phyloP scores from a whole-genome alignment of 2,329 filamentous ascomycete species.

The Diaporthe nobilis region DNA sequence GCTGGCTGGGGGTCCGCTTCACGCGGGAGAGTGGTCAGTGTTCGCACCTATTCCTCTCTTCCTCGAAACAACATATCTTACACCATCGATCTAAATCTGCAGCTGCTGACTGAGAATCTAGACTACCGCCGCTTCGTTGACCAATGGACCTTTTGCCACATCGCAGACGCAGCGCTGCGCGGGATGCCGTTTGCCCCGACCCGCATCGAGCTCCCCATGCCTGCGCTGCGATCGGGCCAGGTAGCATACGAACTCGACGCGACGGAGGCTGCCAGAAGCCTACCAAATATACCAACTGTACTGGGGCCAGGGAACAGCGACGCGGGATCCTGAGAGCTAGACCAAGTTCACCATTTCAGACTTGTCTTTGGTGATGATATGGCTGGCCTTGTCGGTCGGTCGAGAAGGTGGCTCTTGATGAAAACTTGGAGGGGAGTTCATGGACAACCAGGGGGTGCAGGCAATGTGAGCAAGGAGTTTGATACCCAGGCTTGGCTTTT shows the following conservation, averaged over 20 bases:
- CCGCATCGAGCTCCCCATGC: conserved; percentile 63
- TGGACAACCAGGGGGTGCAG: too few relatives aligned
- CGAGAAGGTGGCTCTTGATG: neutral
- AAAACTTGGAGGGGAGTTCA: neutral
- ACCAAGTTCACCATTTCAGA: neutral
- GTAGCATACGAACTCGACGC: conserved; percentile 39
- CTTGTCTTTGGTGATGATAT: neutral
- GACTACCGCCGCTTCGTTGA: conserved; percentile 63
- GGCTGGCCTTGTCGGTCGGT: neutral
- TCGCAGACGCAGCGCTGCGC: conserved; percentile 61
- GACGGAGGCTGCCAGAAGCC: conserved; percentile 28
- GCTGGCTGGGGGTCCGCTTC: conserved; percentile 65
- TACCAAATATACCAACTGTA: conserved; percentile 47
- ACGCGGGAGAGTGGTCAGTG: conserved; percentile 61
- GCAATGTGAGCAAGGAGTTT: conserved; percentile 16
- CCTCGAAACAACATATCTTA: neutral
- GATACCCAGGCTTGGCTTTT: conserved; percentile 28
- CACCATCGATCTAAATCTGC: neutral
- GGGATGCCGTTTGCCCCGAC: conserved; percentile 61
- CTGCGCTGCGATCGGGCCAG: conserved; percentile 56
- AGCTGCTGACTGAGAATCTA: conserved; percentile 44
- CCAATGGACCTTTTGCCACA: conserved; percentile 61
- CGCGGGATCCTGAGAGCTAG: neutral
- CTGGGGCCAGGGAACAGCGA: conserved; percentile 46
- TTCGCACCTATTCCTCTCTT: neutral